Base-by-base conservation (phyloP, 1,139 yeast species). In the Petasospora fabianii region DNA sequence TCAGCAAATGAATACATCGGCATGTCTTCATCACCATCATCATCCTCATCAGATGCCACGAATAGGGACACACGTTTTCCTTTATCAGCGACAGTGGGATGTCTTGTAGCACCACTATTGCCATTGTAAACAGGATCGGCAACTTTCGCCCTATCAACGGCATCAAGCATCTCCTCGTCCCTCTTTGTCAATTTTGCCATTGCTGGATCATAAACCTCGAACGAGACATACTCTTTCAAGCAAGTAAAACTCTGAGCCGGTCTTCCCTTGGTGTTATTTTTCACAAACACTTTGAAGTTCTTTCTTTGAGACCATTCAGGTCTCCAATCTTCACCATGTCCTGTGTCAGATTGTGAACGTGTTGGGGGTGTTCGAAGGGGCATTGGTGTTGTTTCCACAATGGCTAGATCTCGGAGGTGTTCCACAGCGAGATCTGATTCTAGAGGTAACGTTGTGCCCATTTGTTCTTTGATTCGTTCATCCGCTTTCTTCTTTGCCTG, bases 271-370 rank as follows among this genome's bases (percentile, higher is more conserved):
- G 12, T 16, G 5, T 8, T 21, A 28, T 37, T 48, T 40, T 65
- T 66, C 2, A 54, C 55, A 49, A 66, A 66, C 5, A 44, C 54
- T 35, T 66, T 66, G 39, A 56, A 65, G 41, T 65, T 64, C 41
- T 59, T 64, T 9, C 68, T 47, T 1, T 55, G 56, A 24, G 49
- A 39, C 63, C 64, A 59, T 27, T 44, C 46, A 1, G 46, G 43
- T 31, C 46, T 41, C 44, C 48, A 38, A 5, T 26, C 18, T 14
- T 27, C 2, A 22, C 7, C 6, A 15, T 6, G 26, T 22, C 26
- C 14, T 19, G 34, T n/a, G 5, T 6, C 32, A n/a, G 28, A 21
- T 10, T 22, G 22, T 11, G 21, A 15, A 5, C 21, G 9, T 12
- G 12, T 13, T 31, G 27, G 29, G 15, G 30, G 30, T 5, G 8